Evolutionary conservation across 1,139 yeast species (phyloP).

Genomic region (Nakaseomyces delphensis): DNA sequence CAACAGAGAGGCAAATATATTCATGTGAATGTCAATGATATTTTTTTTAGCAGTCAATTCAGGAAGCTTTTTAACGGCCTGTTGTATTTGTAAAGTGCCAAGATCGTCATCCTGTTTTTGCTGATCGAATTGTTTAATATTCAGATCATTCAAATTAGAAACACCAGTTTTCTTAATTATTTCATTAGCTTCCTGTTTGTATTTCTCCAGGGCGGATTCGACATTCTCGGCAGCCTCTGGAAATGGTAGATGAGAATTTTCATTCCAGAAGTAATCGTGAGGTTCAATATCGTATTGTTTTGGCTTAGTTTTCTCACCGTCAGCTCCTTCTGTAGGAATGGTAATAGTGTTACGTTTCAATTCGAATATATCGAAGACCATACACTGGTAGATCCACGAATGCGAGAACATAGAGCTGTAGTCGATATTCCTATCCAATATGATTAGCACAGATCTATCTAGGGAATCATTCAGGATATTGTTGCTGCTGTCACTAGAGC

Average conservation of each 20-base stretch:
- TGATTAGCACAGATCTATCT: slow-evolving; percentile 66
- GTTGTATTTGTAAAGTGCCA: slow-evolving; percentile 72
- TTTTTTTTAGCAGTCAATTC: slow-evolving; percentile 82
- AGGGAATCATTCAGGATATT: slow-evolving; percentile 28
- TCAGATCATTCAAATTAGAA: slow-evolving; percentile 53
- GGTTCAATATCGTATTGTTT: slow-evolving; percentile 74
- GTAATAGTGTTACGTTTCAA: slow-evolving; percentile 73
- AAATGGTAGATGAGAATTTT: slow-evolving; percentile 79
- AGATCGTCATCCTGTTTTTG: slow-evolving; percentile 36
- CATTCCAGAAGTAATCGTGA: slow-evolving; percentile 82
- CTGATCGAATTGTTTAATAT: slow-evolving; percentile 37
- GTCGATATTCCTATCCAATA: slow-evolving; percentile 84
- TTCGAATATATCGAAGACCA: slow-evolving; percentile 86
- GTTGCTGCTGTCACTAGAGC: slow-evolving; percentile 6
- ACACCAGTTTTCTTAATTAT: slow-evolving; percentile 76
- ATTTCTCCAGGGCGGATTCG: slow-evolving; percentile 68
- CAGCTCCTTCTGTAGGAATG: slow-evolving; percentile 38
- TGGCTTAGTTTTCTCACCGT: slow-evolving; percentile 17
- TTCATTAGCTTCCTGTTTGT: slow-evolving; percentile 81
- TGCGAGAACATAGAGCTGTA: slow-evolving; percentile 90
- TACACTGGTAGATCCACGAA: slow-evolving; percentile 96
- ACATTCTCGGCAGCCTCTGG: slow-evolving; percentile 98
- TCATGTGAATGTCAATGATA: slow-evolving; percentile 94
- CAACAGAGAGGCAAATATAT: slow-evolving; percentile 75
- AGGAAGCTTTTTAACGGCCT: slow-evolving; percentile 86